Evolutionary conservation across 257 asterid genomes (phyloP), one percentile per base, ranked within the genome.

Genomic region (Osmanthus fragrans): DNA sequence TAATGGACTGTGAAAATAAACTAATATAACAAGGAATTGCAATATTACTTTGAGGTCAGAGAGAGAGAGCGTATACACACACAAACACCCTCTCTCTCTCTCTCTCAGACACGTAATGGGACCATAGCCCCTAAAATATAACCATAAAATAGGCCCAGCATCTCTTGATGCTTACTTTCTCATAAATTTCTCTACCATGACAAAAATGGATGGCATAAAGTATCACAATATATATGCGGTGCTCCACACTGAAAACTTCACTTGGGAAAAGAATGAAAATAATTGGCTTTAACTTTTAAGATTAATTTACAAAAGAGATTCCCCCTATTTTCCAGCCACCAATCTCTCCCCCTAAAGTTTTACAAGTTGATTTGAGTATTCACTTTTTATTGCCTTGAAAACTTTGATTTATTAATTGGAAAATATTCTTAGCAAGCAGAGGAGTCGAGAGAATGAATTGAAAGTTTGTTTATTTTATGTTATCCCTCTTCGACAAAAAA

Each of bases 371-470:
- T 21, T 39, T 6, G 21, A 45, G 21, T 70, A 73, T 70, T 64
- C 79, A 27, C 45, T 32, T 25, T 27, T 69, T n/a, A 37, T n/a
- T 54, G 51, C 29, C 19, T 29, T 7, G 21, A 68, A 56, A 76
- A 1, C 37, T 23, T 34, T 39, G 56, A 71, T 49, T 32, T 72
- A 15, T 64, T 21, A 25, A 37, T 30, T 47, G 68, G 71, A 25
- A 37, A 49, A 54, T 74, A 63, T 19, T 80, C 76, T 30, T n/a
- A 69, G 29, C 27, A 47, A 71, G 58, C 32, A 34, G 34, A 63
- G 45, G 15, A 69, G 18, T 34, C 25, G 36, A 37, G 66, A 29
- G 36, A 71, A 30, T 72, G 21, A 33, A 33, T 40, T 33, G 71
- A 49, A 36, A 51, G 34, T 51, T 65, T 15, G 27, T 16, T 27